Base-by-base conservation (phyloP, 257 asterid genomes). In the Jasminum sambac region DNA sequence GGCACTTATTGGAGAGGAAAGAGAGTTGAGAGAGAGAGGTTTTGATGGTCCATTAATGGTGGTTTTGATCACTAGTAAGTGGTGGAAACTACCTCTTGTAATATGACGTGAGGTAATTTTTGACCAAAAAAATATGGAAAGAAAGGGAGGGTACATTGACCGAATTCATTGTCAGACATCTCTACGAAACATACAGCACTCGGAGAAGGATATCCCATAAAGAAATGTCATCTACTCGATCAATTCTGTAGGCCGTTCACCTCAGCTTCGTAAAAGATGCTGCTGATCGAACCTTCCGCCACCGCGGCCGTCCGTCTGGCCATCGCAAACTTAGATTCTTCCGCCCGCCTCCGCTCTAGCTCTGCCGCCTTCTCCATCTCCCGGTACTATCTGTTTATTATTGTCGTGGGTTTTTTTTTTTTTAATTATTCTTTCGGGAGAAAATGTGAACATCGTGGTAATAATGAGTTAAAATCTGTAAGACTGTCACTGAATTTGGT, bases 221-320 rank as follows among this genome's bases (percentile, higher is more conserved):
- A 48, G 19, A 48, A 48, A 48, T 48, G 59, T 23, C 25, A 17
- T 48, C 8, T 48, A 23, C 12, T 48, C 23, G 2, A 48, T 17
- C 59, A 48, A 17, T 17, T 7, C 8, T 6, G 19, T 17, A 48
- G n/a, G 0, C 59, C 59, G 11, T 8, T 48, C 8, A 48, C 6
- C 21, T n/a, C 17, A 6, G 62, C 34, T 19, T 21, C 62, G 14
- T 55, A 19, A 76, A 79, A 83, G 74, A 85, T 90, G 98, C 80
- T 90, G 82, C 73, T 82, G 90, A 38, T 88, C 64, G 97, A 93
- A 37, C 79, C 88, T 38, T 81, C 83, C 78, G 38, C 90, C 76
- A 76, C 80, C 62, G 79, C 23, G 1, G 59, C 86, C 73, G 81
- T 84, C 77, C 79, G 87, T 43, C 78, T 86, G 69, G 73, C 83